A percentile compares a stretch with the other conserved stretches of the same genome.
Evolutionary conservation across 2,329 filamentous ascomycete genomes (phyloP).

Genomic region (Hypoxylon sp.): DNA sequence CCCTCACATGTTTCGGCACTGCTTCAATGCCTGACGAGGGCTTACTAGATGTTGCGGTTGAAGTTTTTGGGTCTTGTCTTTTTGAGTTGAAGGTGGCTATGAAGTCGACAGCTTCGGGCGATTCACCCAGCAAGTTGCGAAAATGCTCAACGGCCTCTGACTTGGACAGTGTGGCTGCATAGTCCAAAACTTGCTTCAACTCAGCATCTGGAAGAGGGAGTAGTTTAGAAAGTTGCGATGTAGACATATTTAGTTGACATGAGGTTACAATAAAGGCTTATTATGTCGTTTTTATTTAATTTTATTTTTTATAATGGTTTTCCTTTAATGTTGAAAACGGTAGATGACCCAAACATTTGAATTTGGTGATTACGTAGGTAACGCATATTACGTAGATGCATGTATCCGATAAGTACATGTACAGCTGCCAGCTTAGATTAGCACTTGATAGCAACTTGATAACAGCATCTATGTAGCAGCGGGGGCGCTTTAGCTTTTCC

Average conservation of each 20-base stretch:
- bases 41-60: conserved; percentile 43
- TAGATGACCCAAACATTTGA: background rate
- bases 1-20: conserved; percentile 66
- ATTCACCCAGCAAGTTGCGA: conserved; percentile 89
- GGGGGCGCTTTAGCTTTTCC: no score
- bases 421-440: no score
- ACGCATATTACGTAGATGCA: no score
- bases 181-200: conserved; percentile 86
- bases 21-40: conserved; percentile 55
- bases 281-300: background rate
- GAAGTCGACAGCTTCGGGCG: conserved; percentile 81
- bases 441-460: no score
- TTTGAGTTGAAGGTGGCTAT: conserved; percentile 85
- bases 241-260: conserved; percentile 61
- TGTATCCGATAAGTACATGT: no score
- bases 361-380: background rate
- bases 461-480: no score
- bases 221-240: conserved; percentile 80
- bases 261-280: background rate
- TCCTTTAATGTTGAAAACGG: background rate
- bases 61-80: conserved; percentile 61
- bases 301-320: background rate
- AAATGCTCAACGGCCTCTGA: conserved; percentile 86
- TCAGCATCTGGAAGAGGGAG: conserved; percentile 89
- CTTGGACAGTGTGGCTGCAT: conserved; percentile 82